A percentile compares a stretch with the other conserved stretches of the same genome.
Conservation (phyloP, 2,329 filamentous ascomycete species). For the Colletotrichum karsti region DNA sequence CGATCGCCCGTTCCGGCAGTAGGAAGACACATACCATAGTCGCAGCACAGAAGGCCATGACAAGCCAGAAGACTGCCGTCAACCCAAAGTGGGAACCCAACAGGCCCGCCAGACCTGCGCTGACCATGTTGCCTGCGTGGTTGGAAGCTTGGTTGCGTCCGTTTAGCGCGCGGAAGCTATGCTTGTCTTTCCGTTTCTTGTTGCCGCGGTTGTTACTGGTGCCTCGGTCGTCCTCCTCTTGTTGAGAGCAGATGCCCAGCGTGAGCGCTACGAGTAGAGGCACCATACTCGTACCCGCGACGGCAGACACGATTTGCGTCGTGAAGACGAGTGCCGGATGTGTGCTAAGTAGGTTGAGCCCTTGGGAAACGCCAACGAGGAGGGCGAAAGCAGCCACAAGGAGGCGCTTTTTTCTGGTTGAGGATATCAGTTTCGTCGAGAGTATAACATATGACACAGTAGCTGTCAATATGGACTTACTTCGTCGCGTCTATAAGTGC, state of each 20-base stretch:
- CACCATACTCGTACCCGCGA: conserved; percentile 15
- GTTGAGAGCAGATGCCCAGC: conserved; percentile 13
- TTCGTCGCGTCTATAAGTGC: conserved; percentile 22
- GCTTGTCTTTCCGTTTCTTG: neutral
- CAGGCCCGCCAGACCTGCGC: conserved; percentile 7
- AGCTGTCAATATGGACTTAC: neutral
- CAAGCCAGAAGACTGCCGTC: conserved; percentile 11
- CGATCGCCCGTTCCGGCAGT: conserved; percentile 4
- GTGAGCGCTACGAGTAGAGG: conserved; percentile 18
- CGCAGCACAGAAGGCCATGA: conserved; percentile 16
- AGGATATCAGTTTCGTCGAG: neutral
- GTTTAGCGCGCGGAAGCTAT: conserved; percentile 13
- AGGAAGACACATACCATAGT: neutral
- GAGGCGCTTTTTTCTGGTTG: conserved; percentile 5
- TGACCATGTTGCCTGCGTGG: conserved; percentile 21
- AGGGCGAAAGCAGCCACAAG: conserved; percentile 3
- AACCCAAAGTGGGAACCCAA: conserved; percentile 2
- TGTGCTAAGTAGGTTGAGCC: conserved; percentile 13
- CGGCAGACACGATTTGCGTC: conserved; percentile 21
- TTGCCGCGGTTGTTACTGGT: neutral
- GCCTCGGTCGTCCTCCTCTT: too few species aligned
- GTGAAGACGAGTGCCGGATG: conserved; percentile 16
- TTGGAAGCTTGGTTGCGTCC: conserved; percentile 15
- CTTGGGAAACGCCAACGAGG: conserved; percentile 16
- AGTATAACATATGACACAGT: neutral